Evolutionary conservation across 225 moss, liverwort and hornwort genomes (phyloP), one percentile per base, ranked within the genome.

Genomic region (Physcomitrium patens): DNA sequence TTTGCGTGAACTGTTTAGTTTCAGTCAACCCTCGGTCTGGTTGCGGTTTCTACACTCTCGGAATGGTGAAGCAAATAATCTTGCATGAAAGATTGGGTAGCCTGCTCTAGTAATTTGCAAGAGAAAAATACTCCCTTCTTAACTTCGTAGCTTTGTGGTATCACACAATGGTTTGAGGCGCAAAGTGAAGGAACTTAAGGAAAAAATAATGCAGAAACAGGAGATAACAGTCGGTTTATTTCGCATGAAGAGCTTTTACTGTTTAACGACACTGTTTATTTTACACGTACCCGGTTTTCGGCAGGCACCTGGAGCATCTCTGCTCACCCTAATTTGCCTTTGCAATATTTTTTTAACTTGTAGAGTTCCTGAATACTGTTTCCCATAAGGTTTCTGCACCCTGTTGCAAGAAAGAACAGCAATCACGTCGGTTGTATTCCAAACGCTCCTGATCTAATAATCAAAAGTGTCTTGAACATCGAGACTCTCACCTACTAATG

Each of bases 311-410:
- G 16, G 12, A 31, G 22, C 16, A 52, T 16, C 19, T 72, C 55
- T 37, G 51, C 11, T 67, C 54, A 63, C 42, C 20, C 27, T 19
- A 41, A 52, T 60, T 44, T 56, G 47, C 37, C 15, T 37, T 17
- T 23, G 22, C 52, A 50, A 77, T 22, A 24, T 19, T n/a, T 61
- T n/a, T 31, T 72, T 63, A 56, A 20, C 48, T 68, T 17, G 57
- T 16, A 23, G 11, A 68, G 49, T 60, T 74, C 52, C 51, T 51
- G 28, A 43, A 68, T 55, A n/a, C 19, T 54, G 60, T 72, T 62
- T 65, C 37, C 44, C 44, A 59, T 20, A 41, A 46, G 46, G 46
- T 23, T 78, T 59, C 78, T 78, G 78, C 75, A 48, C 3, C 8
- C 37, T 9, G 26, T 61, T 12, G n/a, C 15, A 24, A 70, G 43